Evolutionary conservation across 805 yeast genomes (phyloP).

Genomic region (Saccharomycopsis schoenii): DNA sequence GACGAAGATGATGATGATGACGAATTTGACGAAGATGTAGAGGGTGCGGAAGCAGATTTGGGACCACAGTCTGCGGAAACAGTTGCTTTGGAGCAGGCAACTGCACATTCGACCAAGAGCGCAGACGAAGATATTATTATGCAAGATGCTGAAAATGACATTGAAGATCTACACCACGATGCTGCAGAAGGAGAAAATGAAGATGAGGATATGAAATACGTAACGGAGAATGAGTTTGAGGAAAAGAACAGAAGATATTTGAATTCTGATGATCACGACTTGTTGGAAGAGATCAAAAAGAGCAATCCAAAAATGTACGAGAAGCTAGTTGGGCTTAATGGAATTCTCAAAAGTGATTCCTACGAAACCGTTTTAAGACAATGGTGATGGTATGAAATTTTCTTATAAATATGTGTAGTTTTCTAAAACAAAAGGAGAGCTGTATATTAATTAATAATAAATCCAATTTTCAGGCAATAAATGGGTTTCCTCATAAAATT

Average conservation of each 20-base stretch:
- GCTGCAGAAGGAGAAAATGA: conserved; percentile 24
- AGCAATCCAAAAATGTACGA: conserved; percentile 9
- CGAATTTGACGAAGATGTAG: conserved; percentile 23
- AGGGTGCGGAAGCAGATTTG: conserved; percentile 23
- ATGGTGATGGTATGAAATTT: background rate
- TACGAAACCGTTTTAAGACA: background rate
- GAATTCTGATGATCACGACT: background rate
- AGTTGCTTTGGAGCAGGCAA: too few species aligned
- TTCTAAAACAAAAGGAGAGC: background rate
- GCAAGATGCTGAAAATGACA: conserved; percentile 3
- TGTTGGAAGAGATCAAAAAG: conserved; percentile 1
- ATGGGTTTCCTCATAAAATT: too few species aligned
- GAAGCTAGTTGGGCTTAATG: conserved; percentile 3
- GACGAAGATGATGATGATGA: conserved; percentile 4
- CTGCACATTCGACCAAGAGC: background rate
- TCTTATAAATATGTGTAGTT: too few species aligned
- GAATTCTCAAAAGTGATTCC: conserved; percentile 5
- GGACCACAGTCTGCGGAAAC: conserved; percentile 15
- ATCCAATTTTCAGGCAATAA: too few species aligned
- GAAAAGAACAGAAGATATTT: background rate
- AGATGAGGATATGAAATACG: conserved; percentile 26
- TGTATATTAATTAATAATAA: background rate
- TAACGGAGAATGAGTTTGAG: background rate
- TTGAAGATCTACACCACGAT: conserved; percentile 18
- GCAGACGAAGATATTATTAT: background rate